Base-by-base conservation (phyloP, 164 flowering plant genomes). In the Malania oleifera region DNA sequence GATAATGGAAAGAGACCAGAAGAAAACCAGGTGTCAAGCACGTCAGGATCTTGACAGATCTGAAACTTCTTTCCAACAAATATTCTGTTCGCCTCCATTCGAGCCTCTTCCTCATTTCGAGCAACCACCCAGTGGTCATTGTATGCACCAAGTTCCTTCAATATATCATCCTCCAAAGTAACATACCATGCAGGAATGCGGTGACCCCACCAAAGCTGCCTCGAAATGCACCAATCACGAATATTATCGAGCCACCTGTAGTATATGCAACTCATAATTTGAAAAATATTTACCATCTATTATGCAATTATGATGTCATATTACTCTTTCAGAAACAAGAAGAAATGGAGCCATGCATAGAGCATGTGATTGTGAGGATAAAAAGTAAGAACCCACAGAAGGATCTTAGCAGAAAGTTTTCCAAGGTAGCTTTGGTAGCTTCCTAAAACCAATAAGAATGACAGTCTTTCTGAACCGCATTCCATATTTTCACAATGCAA, bases 161-260 rank as follows among this genome's bases (percentile, higher is more conserved):
- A 60, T 59, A 75, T 46, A 71, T 95, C 97, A 68, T 81, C 91
- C 55, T 86, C 96, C 57, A 91, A 63, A 1, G 80, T 72, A 45
- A 82, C 86, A 71, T 95, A 95, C 97, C 97, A 91, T 24, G 99
- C 99, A 62, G 97, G 99, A 70, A 95, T 70, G 0, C 85, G 84
- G 73, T 95, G 99, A 23, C 99, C 99, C 99, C 99, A 95, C 99
- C 99, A 95, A 12, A 95, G 89, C 69, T 95, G 99, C 71, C 99
- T 75, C 37, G 99, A 95, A 55, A 95, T 79, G 70, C 99, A 95
- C 99, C 99, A 95, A 73, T 95, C 99, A 28, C 91, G 92, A 54
- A 89, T 91, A 55, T 80, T 86, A 63, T 85, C 93, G 76, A 95
- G 75, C 99, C 99, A 95, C 71, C 99, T 93, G 85, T 52, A 37